Conservation (phyloP, 768 basidiomycete genomes). For the Paxillus ammoniavirescens region DNA sequence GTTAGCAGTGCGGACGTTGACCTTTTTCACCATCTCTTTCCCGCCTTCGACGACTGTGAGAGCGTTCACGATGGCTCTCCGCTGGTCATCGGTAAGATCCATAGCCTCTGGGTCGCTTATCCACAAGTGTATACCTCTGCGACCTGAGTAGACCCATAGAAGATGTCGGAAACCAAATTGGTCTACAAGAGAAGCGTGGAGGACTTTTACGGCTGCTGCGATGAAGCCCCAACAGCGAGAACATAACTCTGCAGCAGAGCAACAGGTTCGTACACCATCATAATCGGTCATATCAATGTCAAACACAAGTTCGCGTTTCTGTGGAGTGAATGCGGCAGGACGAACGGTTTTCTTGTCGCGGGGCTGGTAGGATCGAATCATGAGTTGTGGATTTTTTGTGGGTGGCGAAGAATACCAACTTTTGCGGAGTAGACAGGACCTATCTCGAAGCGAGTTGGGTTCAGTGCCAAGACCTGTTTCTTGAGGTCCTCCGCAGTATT, state of each 20-base stretch:
- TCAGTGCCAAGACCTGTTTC: conserved; percentile 78
- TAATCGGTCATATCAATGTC: conserved; percentile 99
- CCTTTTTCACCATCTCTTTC: conserved; percentile 77
- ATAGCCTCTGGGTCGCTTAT: conserved; percentile 88
- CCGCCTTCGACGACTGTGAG: conserved; percentile 81
- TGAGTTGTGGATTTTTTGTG: neutral
- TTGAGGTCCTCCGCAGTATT: conserved; percentile 84
- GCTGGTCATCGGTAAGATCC: conserved; percentile 87
- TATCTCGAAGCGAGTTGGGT: conserved; percentile 94
- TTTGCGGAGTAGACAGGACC: conserved; percentile 89
- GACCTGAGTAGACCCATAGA: conserved; percentile 98
- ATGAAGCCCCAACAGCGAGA: conserved; percentile 94
- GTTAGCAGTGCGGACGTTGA: conserved; percentile 60
- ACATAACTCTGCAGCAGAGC: conserved; percentile 89
- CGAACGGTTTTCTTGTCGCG: conserved; percentile 84
- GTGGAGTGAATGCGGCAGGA: conserved; percentile 65
- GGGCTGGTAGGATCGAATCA: conserved; percentile 50
- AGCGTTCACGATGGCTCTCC: conserved; percentile 83
- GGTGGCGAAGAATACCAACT: conserved; percentile 43
- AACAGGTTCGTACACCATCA: conserved; percentile 93
- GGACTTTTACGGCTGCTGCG: conserved; percentile 83
- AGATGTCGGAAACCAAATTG: conserved; percentile 91
- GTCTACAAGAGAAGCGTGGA: conserved; percentile 75
- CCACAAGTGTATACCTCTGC: conserved; percentile 98
- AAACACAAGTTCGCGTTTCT: conserved; percentile 91